phyloP scores from a whole-genome alignment of 73 alveolate species.

The Halteria grandinella region DNA sequence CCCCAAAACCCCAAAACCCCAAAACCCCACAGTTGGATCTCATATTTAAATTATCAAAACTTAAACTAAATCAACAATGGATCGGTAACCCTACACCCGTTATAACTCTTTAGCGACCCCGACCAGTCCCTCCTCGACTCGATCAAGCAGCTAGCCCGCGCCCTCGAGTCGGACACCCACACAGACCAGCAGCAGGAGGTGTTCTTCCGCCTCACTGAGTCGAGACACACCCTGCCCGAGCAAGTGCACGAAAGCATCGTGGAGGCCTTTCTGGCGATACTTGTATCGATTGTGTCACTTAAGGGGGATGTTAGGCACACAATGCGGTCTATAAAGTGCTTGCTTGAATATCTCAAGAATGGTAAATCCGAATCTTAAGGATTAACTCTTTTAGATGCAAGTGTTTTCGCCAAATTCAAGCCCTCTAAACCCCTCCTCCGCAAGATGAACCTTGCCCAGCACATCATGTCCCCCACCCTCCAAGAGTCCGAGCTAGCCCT shows the following conservation, averaged over 20 bases:
- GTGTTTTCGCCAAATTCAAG: slow-evolving; percentile 41
- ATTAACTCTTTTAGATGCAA: slow-evolving; percentile 1
- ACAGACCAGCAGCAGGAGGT: slow-evolving; percentile 34
- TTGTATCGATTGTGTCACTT: slow-evolving; percentile 17
- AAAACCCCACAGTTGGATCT: slow-evolving; percentile 1
- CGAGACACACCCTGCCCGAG: slow-evolving; percentile 30
- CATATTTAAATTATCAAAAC: neutral
- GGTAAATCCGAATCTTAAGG: neutral
- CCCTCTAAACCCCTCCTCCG: slow-evolving; percentile 40
- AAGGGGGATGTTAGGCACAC: slow-evolving; percentile 20
- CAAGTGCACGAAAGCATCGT: slow-evolving; percentile 26
- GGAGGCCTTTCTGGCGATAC: slow-evolving; percentile 33
- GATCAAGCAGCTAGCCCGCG: slow-evolving; percentile 24
- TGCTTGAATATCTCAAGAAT: slow-evolving; percentile 29
- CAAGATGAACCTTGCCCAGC: slow-evolving; percentile 35
- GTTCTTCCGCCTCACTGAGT: slow-evolving; percentile 37
- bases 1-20: slow-evolving; percentile 59
- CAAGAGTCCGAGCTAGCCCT: slow-evolving; percentile 41
- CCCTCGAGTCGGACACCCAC: slow-evolving; percentile 23
- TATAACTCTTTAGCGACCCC: slow-evolving; percentile 22
- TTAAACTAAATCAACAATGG: neutral
- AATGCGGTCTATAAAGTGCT: slow-evolving; percentile 17
- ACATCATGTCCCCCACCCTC: slow-evolving; percentile 20
- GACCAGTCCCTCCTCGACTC: slow-evolving; percentile 28
- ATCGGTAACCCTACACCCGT: neutral